Evolutionary conservation across 176 grass and related monocot genomes (phyloP).

Genomic region (Musa schizocarpa): DNA sequence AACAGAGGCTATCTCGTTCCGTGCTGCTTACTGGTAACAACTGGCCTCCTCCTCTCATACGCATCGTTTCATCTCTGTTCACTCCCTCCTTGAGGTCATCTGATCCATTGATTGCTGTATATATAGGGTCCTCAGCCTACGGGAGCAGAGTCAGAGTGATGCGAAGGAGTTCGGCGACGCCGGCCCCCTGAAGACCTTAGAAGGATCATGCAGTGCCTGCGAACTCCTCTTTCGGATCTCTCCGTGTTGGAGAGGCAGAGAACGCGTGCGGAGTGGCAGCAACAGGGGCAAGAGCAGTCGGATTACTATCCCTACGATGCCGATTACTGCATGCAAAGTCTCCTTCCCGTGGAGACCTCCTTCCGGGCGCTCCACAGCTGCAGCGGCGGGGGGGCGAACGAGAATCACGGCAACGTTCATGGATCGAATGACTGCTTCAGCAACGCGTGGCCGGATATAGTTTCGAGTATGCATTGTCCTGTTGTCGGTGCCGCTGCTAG

Average conservation of each 20-base stretch:
- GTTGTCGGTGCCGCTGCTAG: conserved; percentile 10
- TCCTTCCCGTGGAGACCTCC: neutral
- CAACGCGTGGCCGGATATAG: conserved; percentile 50
- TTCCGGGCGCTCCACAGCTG: neutral
- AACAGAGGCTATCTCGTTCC: neutral
- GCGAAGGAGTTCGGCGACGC: neutral
- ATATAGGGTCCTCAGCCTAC: neutral
- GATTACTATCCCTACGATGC: conserved; percentile 2
- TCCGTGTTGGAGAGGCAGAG: conserved; percentile 28
- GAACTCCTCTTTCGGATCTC: conserved; percentile 10
- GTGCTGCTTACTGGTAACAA: neutral
- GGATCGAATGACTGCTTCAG: conserved; percentile 8
- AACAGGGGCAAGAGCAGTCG: conserved; percentile 14
- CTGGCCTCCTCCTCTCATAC: neutral
- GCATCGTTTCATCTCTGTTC: no score
- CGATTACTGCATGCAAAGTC: neutral
- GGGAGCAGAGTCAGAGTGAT: neutral
- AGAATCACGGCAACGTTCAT: neutral
- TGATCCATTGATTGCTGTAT: neutral
- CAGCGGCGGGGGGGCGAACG: neutral
- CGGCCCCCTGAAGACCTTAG: no score
- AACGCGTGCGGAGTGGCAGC: conserved; percentile 21
- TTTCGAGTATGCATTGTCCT: conserved; percentile 17
- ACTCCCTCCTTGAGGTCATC: conserved; percentile 2
- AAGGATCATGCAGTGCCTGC: conserved; percentile 42